A percentile compares a stretch with the other conserved stretches of the same genome.
Conservation (phyloP, 2,329 filamentous ascomycete species). For the Pochonia chlamydosporia region DNA sequence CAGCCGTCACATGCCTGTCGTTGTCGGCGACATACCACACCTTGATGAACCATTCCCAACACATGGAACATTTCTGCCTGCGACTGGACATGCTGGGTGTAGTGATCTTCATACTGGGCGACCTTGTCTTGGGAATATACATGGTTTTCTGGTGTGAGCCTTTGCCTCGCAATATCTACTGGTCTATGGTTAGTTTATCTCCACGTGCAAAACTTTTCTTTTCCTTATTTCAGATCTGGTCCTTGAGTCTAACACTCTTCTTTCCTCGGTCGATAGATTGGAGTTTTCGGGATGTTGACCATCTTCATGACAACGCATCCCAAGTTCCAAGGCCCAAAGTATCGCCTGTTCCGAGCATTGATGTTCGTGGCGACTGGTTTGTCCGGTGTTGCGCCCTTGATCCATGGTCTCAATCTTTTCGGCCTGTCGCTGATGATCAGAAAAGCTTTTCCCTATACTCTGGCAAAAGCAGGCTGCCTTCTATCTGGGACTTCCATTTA, state of each 20-base stretch:
- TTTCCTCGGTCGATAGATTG: conserved; percentile 12
- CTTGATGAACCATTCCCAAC: conserved; percentile 16
- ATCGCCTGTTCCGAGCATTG: conserved; percentile 25
- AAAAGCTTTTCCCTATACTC: conserved; percentile 14
- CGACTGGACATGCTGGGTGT: conserved; percentile 17
- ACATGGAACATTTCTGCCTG: conserved; percentile 15
- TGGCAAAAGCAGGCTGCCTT: conserved; percentile 28
- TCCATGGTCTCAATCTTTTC: conserved; percentile 29
- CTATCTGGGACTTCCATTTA: conserved; percentile 30
- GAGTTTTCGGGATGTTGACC: conserved; percentile 16
- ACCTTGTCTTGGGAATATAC: conserved; percentile 19
- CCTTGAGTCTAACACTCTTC: conserved; percentile 4
- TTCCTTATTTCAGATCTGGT: conserved; percentile 2
- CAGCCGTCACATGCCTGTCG: conserved; percentile 13
- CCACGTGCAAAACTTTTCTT: conserved; percentile 5
- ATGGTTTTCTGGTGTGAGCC: conserved; percentile 22
- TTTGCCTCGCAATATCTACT: conserved; percentile 18
- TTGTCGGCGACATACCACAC: conserved; percentile 18
- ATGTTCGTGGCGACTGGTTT: conserved; percentile 30
- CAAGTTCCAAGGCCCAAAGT: conserved; percentile 24
- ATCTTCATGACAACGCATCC: conserved; percentile 27
- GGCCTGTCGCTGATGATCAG: conserved; percentile 25
- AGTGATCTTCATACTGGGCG: conserved; percentile 16
- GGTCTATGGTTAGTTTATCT: conserved; percentile 20
- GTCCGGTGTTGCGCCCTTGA: conserved; percentile 29